These are phyloP conservation scores for Telopea speciosissima DNA, from an alignment of 177 flowering plant genomes.

Conservation along the genomic window DNA sequence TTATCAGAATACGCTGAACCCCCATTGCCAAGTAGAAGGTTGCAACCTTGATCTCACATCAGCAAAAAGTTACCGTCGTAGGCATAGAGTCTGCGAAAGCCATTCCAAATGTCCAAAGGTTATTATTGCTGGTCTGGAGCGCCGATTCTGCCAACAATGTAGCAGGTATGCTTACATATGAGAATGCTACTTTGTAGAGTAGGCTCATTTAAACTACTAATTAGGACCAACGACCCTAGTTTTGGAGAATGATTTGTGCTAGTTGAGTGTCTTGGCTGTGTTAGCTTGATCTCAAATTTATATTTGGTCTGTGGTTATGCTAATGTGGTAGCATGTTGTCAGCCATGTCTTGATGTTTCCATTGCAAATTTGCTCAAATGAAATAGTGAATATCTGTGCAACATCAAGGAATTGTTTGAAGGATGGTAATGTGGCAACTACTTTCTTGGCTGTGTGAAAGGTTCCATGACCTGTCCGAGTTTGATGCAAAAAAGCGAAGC, in stretches of 20 bases:
- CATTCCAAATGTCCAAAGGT: conserved; percentile 80
- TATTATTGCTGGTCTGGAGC: conserved; percentile 58
- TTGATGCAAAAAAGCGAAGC: conserved; percentile 86
- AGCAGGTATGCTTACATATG: conserved; percentile 54
- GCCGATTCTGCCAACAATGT: conserved; percentile 94
- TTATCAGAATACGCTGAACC: conserved; percentile 28
- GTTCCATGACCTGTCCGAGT: conserved; percentile 77
- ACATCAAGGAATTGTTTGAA: background rate
- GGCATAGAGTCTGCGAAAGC: conserved; percentile 73
- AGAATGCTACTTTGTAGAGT: too few species aligned
- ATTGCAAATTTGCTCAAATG: background rate
- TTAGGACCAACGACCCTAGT: background rate
- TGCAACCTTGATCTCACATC: conserved; percentile 72
- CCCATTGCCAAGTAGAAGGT: conserved; percentile 83
- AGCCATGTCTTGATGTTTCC: background rate
- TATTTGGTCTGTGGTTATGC: background rate
- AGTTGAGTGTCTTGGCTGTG: background rate
- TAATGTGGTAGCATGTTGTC: background rate
- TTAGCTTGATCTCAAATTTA: background rate
- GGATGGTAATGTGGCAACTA: conserved; percentile 5
- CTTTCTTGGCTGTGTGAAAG: conserved; percentile 32
- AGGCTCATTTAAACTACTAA: background rate
- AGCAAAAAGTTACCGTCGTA: conserved; percentile 85
- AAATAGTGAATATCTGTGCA: background rate
- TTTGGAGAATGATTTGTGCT: background rate